phyloP scores from a whole-genome alignment of 352 stramenopile genomes.

The Globisporangium alternatum region DNA sequence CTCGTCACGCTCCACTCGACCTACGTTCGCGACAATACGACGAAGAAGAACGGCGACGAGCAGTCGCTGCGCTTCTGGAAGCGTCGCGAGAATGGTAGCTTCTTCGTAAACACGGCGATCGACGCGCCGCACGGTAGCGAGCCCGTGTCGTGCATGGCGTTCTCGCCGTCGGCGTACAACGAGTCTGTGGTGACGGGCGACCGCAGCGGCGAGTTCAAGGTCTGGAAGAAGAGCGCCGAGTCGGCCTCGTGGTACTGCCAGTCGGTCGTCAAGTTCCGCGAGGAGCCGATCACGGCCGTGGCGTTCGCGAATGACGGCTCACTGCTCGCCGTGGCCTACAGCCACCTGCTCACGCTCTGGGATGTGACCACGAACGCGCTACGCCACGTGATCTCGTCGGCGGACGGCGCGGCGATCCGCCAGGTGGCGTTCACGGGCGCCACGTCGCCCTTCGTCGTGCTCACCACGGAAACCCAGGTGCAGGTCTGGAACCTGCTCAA shows the following conservation, averaged over 20 bases:
- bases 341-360: conserved; percentile 81
- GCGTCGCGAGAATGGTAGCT: conserved; percentile 66
- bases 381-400: conserved; percentile 67
- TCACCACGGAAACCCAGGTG: conserved; percentile 50
- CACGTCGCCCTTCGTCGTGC: conserved; percentile 60
- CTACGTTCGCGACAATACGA: conserved; percentile 17
- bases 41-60: conserved; percentile 31
- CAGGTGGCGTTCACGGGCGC: conserved; percentile 60
- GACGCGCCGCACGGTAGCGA: conserved; percentile 68
- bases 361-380: conserved; percentile 73
- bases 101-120: conserved; percentile 80
- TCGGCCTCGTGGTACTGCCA: conserved; percentile 68
- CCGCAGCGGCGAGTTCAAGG: conserved; percentile 68
- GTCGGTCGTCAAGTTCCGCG: conserved; percentile 74
- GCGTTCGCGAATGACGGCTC: conserved; percentile 75
- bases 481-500: conserved; percentile 79
- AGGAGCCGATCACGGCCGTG: conserved; percentile 63
- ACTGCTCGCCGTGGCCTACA: conserved; percentile 82
- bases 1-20: conserved; percentile 62
- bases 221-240: conserved; percentile 60
- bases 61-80: conserved; percentile 78
- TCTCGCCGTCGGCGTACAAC: conserved; percentile 36
- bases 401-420: conserved; percentile 47
- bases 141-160: conserved; percentile 51
- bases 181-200: conserved; percentile 67